Evolutionary conservation across 805 yeast genomes (phyloP).

Genomic region (Saccharomycopsis microspora): DNA sequence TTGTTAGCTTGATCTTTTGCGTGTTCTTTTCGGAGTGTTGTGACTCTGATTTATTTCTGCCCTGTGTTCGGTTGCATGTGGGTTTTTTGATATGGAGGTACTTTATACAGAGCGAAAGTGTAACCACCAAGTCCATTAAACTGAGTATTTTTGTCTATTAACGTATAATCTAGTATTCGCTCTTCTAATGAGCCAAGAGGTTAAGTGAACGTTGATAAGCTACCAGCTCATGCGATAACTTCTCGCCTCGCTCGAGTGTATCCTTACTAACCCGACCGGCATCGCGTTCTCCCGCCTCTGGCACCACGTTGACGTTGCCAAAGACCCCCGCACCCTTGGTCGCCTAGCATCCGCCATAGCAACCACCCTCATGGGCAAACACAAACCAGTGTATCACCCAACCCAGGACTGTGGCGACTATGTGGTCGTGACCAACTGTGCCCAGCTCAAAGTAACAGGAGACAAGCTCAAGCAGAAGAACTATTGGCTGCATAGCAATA

Average conservation of each 20-base stretch:
- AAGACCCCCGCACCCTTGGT: conserved; percentile 80
- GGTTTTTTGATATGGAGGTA: neutral
- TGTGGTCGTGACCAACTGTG: conserved; percentile 91
- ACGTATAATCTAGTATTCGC: too few relatives aligned
- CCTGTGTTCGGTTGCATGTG: neutral
- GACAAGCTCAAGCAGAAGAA: conserved; percentile 68
- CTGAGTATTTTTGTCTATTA: too few relatives aligned
- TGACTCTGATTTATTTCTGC: neutral
- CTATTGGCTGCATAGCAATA: conserved; percentile 81
- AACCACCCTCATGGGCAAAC: conserved; percentile 85
- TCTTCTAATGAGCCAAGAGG: too few relatives aligned
- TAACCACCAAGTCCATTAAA: too few relatives aligned
- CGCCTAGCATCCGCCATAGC: conserved; percentile 88
- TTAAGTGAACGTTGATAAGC: neutral
- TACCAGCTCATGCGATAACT: neutral
- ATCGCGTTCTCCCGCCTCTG: conserved; percentile 76
- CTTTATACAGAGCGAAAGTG: neutral
- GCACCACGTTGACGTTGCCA: conserved; percentile 91
- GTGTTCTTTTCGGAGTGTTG: neutral
- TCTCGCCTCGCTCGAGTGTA: conserved; percentile 4
- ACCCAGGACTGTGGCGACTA: conserved; percentile 89
- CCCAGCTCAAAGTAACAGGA: conserved; percentile 73
- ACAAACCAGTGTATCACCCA: conserved; percentile 79
- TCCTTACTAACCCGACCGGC: conserved; percentile 34
- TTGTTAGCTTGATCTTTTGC: neutral